These are phyloP conservation scores for Fusarium xyrophilum DNA, from an alignment of 2,329 filamentous ascomycete species.

Conservation along the genomic window DNA sequence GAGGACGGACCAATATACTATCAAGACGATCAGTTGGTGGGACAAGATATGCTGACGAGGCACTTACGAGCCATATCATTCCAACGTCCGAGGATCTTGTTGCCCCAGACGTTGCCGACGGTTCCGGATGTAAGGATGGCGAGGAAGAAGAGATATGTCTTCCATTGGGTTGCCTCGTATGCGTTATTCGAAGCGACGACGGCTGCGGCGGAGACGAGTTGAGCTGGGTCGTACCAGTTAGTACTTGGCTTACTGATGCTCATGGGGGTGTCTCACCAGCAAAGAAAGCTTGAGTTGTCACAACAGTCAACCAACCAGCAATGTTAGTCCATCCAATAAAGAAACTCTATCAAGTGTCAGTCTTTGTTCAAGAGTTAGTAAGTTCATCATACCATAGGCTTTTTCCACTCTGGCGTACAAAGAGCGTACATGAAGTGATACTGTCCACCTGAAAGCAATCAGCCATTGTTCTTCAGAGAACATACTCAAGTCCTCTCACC, in stretches of 20 bases:
- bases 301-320: slow-evolving; percentile 53
- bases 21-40: not conserved
- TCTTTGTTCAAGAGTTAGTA: fast-evolving
- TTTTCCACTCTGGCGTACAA: slow-evolving; percentile 46
- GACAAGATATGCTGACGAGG: not conserved
- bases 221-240: slow-evolving; percentile 40
- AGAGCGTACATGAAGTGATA: slow-evolving; percentile 55
- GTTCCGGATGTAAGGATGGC: slow-evolving; percentile 24
- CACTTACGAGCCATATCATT: slow-evolving; percentile 49
- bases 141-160: slow-evolving; percentile 53
- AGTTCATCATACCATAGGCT: slow-evolving; percentile 38
- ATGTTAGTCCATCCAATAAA: slow-evolving; percentile 53
- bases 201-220: slow-evolving; percentile 52
- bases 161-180: slow-evolving; percentile 49
- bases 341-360: slow-evolving; percentile 46
- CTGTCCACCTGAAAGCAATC: slow-evolving; percentile 42
- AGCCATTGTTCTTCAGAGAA: not conserved
- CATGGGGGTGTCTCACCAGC: slow-evolving; percentile 40
- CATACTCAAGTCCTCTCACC: slow-evolving; percentile 27
- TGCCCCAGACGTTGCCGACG: slow-evolving; percentile 47
- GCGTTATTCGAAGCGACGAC: slow-evolving; percentile 50
- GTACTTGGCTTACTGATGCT: not conserved
- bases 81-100: slow-evolving; percentile 51
- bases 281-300: slow-evolving; percentile 54
- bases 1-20: slow-evolving; percentile 52